Evolutionary conservation across 73 alveolate genomes (phyloP).

Genomic region (Diophrys appendiculata): DNA sequence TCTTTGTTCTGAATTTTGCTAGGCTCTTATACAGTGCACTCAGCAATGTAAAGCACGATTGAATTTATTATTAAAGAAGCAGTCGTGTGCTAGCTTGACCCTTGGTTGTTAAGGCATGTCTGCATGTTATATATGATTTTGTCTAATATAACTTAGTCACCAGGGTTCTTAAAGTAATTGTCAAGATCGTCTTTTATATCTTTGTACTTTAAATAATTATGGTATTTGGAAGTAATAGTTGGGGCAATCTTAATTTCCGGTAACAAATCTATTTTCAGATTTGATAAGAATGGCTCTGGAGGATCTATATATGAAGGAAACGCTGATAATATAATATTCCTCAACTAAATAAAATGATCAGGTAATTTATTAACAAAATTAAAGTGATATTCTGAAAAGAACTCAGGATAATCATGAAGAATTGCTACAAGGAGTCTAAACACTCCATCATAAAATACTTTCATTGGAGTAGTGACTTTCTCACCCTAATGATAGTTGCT

Average conservation of each 20-base stretch:
- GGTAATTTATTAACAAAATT: slow-evolving; percentile 81
- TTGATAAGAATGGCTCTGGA: slow-evolving; percentile 80
- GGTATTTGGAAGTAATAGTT: slow-evolving; percentile 35
- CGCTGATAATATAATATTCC: slow-evolving; percentile 89
- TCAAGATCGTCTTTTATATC: slow-evolving; percentile 68
- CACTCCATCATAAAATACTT: slow-evolving; percentile 71
- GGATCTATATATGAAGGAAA: slow-evolving; percentile 82
- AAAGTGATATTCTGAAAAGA: slow-evolving; percentile 90
- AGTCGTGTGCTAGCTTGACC: too few relatives aligned
- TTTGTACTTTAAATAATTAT: slow-evolving; percentile 26
- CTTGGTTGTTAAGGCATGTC: too few relatives aligned
- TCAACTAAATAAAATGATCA: slow-evolving; percentile 75
- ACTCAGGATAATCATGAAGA: slow-evolving; percentile 90
- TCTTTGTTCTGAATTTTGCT: too few relatives aligned
- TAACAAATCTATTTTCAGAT: slow-evolving; percentile 73
- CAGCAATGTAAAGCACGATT: slow-evolving; percentile 76
- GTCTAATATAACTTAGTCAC: too few relatives aligned
- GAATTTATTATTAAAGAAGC: slow-evolving; percentile 75
- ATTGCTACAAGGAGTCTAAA: slow-evolving; percentile 74
- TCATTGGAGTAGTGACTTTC: slow-evolving; percentile 47
- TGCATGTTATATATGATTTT: too few relatives aligned
- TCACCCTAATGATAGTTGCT: slow-evolving; percentile 40
- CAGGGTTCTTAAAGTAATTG: slow-evolving; percentile 69
- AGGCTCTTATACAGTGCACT: slow-evolving; percentile 45
- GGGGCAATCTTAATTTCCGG: slow-evolving; percentile 68